Conservation (phyloP, 345 rosid species). For the Luvunga scandens region DNA sequence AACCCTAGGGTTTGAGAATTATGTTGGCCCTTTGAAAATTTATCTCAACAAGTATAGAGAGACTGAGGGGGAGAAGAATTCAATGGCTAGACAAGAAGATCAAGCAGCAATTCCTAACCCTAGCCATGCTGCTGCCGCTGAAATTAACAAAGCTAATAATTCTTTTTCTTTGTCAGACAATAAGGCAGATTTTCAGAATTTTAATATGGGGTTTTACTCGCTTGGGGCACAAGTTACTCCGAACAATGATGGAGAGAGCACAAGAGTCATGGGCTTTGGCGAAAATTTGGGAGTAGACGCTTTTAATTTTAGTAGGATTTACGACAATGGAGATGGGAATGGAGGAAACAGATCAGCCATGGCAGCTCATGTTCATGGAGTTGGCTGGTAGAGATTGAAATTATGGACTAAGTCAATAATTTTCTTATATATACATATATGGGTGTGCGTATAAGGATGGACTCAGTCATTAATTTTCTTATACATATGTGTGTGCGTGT, state of each 20-base stretch:
- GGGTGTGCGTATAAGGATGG: background rate
- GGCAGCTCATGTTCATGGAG: slow-evolving; percentile 29
- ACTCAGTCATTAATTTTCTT: background rate
- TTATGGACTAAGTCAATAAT: background rate
- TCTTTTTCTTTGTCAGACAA: background rate
- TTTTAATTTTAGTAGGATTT: slow-evolving; percentile 18
- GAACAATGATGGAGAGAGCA: slow-evolving; percentile 8
- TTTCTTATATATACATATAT: background rate
- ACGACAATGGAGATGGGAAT: slow-evolving; percentile 22
- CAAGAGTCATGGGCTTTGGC: slow-evolving; percentile 16
- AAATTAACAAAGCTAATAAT: slow-evolving; percentile 17
- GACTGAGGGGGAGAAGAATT: slow-evolving; percentile 31
- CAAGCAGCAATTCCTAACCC: background rate
- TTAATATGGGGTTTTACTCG: slow-evolving; percentile 30
- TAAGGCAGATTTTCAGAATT: slow-evolving; percentile 16
- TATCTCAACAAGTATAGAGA: slow-evolving; percentile 39
- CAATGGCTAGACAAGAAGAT: slow-evolving; percentile 21
- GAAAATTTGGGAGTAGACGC: slow-evolving; percentile 19
- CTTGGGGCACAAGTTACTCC: slow-evolving; percentile 23
- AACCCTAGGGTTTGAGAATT: slow-evolving; percentile 35
- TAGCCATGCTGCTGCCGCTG: background rate
- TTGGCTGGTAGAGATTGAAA: slow-evolving; percentile 31
- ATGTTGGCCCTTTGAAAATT: slow-evolving; percentile 29
- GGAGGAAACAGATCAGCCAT: slow-evolving; percentile 7
- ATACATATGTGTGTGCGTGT: background rate